These are phyloP conservation scores for Suillus weaverae DNA, from an alignment of 768 basidiomycete species.

Conservation along the genomic window DNA sequence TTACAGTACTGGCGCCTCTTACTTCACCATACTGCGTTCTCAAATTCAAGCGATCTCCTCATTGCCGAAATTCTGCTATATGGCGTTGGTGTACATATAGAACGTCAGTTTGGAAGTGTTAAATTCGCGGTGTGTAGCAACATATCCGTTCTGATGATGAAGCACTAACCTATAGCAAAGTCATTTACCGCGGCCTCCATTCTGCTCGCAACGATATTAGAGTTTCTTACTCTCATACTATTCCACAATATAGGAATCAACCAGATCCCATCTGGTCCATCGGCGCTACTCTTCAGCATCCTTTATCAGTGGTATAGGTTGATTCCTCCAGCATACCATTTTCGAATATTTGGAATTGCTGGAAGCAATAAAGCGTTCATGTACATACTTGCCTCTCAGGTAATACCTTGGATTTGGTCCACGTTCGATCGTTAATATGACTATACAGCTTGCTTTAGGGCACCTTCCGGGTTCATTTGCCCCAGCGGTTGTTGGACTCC, in stretches of 20 bases:
- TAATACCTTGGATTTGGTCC: slow-evolving; percentile 27
- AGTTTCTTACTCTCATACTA: slow-evolving; percentile 64
- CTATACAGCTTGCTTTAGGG: slow-evolving; percentile 62
- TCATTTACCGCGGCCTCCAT: slow-evolving; percentile 75
- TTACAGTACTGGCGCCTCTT: slow-evolving; percentile 83
- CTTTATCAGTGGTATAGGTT: slow-evolving; percentile 82
- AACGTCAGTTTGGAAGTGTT: slow-evolving; percentile 82
- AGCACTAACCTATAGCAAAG: slow-evolving; percentile 38
- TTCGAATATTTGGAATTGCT: slow-evolving; percentile 70
- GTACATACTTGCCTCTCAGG: slow-evolving; percentile 74
- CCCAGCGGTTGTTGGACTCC: slow-evolving; percentile 61
- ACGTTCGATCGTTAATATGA: slow-evolving; percentile 13
- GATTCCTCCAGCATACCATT: slow-evolving; percentile 74
- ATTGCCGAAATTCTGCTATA: slow-evolving; percentile 74
- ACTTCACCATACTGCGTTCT: slow-evolving; percentile 72
- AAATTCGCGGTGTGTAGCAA: slow-evolving; percentile 74
- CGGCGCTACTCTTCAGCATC: slow-evolving; percentile 74
- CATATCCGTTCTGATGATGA: neutral
- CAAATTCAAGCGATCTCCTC: slow-evolving; percentile 85
- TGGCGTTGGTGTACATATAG: slow-evolving; percentile 67
- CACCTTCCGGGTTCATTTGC: slow-evolving; percentile 66
- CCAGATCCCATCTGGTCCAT: slow-evolving; percentile 72
- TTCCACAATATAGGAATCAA: slow-evolving; percentile 71
- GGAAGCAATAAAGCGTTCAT: slow-evolving; percentile 75
- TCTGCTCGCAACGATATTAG: slow-evolving; percentile 63